Base-by-base conservation (phyloP, 345 rosid species). In the Gossypium australe region DNA sequence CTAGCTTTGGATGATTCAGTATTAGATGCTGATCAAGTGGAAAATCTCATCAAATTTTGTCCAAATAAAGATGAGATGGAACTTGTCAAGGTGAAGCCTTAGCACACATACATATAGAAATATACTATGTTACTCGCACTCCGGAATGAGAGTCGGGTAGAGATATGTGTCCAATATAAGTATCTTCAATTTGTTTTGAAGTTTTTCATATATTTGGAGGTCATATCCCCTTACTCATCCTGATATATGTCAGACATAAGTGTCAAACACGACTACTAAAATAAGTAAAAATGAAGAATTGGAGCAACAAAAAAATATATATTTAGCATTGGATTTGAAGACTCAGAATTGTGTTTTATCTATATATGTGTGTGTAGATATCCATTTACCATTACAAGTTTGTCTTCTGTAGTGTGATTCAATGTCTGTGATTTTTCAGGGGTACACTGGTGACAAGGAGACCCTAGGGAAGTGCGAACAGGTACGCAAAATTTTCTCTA, bases 21-120 rank as follows among this genome's bases (percentile, higher is more conserved):
- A 67, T 86, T 96, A 86, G 97, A 96, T 84, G 91, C 83, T 82
- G 99, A 96, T 82, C 99, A 96, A 80, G 94, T 96, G 80, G 99
- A 96, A 58, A 96, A 96, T 85, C 98, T 96, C 78, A 91, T 93
- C 78, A 96, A 96, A 70, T 92, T 91, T 82, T 96, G 98, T 75
- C 99, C 98, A 38, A 93, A 97, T 10, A 96, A 96, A 81, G 99
- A 96, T 82, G 99, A 96, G 87, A 93, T 93, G 97, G 99, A 95
- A 80, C 89, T 82, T 80, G 90, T 95, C 53, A 95, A 95, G 99
- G 99, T 95, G 73, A 80, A 67, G 57, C 51, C 76, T 74, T 84
- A 44, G 49, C 75, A 62, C 80, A 17, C n/a, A 76, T 17, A 66
- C 20, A 56, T 20, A 22, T 57, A 22, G 18, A 57, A 9, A 51